Evolutionary conservation across 805 yeast genomes (phyloP).

Genomic region (Sungouiozyma intestinalis): DNA sequence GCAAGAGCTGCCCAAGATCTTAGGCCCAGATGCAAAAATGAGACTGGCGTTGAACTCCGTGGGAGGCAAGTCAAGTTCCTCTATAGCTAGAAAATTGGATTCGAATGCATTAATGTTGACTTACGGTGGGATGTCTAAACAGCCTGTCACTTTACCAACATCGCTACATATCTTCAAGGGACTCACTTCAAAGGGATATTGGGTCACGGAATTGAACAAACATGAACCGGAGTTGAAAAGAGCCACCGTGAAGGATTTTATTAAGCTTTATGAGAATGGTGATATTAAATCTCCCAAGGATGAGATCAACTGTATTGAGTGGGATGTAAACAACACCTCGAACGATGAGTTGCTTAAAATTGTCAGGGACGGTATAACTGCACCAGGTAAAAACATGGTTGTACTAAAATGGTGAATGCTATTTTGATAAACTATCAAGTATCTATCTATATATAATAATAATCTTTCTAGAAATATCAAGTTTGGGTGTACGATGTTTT

Average conservation of each 20-base stretch:
- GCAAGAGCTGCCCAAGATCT: constrained; percentile 37
- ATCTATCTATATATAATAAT: too few species aligned
- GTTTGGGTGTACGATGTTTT: too few species aligned
- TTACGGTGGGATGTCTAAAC: constrained; percentile 96
- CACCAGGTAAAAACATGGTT: constrained; percentile 26
- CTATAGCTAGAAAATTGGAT: constrained; percentile 72
- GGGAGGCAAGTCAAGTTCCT: constrained; percentile 80
- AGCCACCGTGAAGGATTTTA: constrained; percentile 42
- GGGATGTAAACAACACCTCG: constrained; percentile 20
- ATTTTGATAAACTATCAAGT: too few species aligned
- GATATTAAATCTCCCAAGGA: constrained; percentile 41
- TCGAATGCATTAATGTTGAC: constrained; percentile 71
- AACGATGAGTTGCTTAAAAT: constrained; percentile 35
- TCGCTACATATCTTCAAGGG: constrained; percentile 84
- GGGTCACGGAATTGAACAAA: constrained; percentile 70
- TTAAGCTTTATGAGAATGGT: constrained; percentile 49
- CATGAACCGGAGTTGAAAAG: constrained; percentile 50
- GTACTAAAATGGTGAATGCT: constrained; percentile 18
- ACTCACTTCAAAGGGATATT: constrained; percentile 76
- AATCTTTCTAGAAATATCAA: too few species aligned
- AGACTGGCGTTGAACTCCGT: constrained; percentile 84
- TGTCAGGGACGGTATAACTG: constrained; percentile 35
- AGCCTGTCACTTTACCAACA: constrained; percentile 88
- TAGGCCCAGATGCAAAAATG: constrained; percentile 39
- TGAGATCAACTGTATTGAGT: constrained; percentile 31